Evolutionary conservation across 768 basidiomycete species (phyloP).

Genomic region (Saitozyma podzolica): DNA sequence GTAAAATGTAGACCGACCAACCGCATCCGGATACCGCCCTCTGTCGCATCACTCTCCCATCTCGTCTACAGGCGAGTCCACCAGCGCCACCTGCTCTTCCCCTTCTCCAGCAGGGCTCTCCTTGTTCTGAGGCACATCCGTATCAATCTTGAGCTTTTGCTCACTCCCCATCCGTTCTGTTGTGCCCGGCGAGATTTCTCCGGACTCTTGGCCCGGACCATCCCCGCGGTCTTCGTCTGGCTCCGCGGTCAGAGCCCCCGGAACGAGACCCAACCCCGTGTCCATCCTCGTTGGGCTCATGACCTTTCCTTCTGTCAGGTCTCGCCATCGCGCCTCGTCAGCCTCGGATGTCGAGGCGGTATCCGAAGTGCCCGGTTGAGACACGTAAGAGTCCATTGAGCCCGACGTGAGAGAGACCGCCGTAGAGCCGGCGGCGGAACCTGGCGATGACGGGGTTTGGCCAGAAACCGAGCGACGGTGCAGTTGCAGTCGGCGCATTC

Average conservation of each 20-base stretch:
- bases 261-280: too few species aligned
- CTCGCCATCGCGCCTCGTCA: not conserved
- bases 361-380: constrained; percentile 14
- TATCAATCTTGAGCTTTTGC: constrained; percentile 7
- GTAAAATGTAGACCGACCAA: too few species aligned
- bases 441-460: constrained; percentile 10
- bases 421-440: constrained; percentile 21
- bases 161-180: constrained; percentile 9
- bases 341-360: not conserved
- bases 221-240: too few species aligned
- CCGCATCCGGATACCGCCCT: too few species aligned
- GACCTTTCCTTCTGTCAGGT: not conserved
- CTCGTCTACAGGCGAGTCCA: not conserved
- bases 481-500: constrained; percentile 29
- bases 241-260: too few species aligned
- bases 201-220: too few species aligned
- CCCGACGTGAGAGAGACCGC: constrained; percentile 25
- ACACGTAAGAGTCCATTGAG: constrained; percentile 43
- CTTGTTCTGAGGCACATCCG: not conserved
- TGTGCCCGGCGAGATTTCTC: not conserved
- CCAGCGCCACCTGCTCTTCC: constrained; percentile 9
- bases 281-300: not conserved
- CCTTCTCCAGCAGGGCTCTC: constrained; percentile 3
- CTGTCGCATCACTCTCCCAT: too few species aligned
- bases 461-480: constrained; percentile 23